phyloP scores from a whole-genome alignment of 1,284 basidiomycete species.

The Thecaphora thlaspeos region DNA sequence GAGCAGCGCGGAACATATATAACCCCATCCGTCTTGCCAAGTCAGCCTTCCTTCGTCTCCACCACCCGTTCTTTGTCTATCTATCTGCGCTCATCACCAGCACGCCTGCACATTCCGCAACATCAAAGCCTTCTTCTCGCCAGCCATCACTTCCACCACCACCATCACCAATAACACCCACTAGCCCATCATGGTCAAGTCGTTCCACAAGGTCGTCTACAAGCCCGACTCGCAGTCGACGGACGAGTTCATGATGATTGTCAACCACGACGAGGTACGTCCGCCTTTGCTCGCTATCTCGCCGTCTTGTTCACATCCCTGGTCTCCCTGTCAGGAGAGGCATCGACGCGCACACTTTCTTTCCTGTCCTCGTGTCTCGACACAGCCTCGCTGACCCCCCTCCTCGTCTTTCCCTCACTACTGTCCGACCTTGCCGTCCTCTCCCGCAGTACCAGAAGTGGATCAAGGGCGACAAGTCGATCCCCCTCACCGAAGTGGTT shows the following conservation, averaged over 20 bases:
- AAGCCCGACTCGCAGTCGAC: constrained; percentile 58
- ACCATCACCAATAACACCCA: neutral
- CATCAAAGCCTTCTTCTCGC: no score
- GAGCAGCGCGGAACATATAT: no score
- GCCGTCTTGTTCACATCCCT: constrained; percentile 1
- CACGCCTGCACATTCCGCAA: no score
- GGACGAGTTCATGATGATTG: constrained; percentile 58
- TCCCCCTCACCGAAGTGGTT: constrained; percentile 59
- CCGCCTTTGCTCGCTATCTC: neutral
- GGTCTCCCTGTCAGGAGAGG: no score
- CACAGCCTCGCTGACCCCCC: neutral
- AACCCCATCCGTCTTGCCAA: no score
- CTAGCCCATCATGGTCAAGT: constrained; percentile 16
- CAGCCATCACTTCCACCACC: neutral
- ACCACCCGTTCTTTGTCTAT: no score
- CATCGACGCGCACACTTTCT: no score
- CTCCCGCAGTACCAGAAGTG: constrained; percentile 52
- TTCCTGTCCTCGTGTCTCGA: no score
- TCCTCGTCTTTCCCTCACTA: neutral
- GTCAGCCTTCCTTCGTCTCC: no score
- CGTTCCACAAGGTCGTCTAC: constrained; percentile 51
- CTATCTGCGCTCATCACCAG: no score
- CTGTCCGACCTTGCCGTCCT: neutral
- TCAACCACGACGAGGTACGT: constrained; percentile 48
- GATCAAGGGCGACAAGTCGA: constrained; percentile 57